Evolutionary conservation across 352 stramenopile species (phyloP), one percentile per base, ranked within the genome.

Genomic region (Phytophthora crassamura): DNA sequence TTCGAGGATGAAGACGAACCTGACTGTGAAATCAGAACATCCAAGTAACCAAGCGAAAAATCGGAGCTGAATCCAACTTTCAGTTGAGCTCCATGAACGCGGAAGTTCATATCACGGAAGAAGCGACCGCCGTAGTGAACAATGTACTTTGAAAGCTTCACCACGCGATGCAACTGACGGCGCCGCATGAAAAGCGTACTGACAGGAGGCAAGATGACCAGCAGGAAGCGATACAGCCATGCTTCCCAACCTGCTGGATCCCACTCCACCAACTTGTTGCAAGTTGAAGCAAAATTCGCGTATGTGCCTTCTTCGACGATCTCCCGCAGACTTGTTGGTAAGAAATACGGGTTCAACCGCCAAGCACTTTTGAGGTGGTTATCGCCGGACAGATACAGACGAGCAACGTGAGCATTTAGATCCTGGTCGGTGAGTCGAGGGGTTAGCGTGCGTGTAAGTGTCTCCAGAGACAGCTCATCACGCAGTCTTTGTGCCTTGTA

Each of bases 31-130:
- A 90, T 82, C 7, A 95, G 58, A 9, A 95, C 78, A 34, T 95
- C 88, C 9, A 95, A 72, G 43, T 94, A 95, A 47, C 79, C 83
- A 25, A 94, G 78, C 7, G 84, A 94, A 62, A 94, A 93, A 64
- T 95, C 88, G 12, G 85, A 61, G 42, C 86, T 95, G 72, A 94
- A 94, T 8, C 88, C 88, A 52, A 95, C 70, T 49, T 94, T 93
- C 15, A 93, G 71, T 50, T 89, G 77, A 32, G 81, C 87, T 15
- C 84, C 82, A 56, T 93, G 84, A 16, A 87, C 79, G 14, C 86
- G 84, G 56, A 93, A 89, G 52, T 89, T 90, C 41, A 93, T 80
- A 55, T 94, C 86, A 34, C 88, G 85, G 36, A 93, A 92, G 50
- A 95, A 94, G 15, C 88, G 78, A 7, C 78, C 80, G 14, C 84